Evolutionary conservation across 2,329 filamentous ascomycete genomes (phyloP), one percentile per base, ranked within the genome.

Genomic region (Rhinocladiella similis): DNA sequence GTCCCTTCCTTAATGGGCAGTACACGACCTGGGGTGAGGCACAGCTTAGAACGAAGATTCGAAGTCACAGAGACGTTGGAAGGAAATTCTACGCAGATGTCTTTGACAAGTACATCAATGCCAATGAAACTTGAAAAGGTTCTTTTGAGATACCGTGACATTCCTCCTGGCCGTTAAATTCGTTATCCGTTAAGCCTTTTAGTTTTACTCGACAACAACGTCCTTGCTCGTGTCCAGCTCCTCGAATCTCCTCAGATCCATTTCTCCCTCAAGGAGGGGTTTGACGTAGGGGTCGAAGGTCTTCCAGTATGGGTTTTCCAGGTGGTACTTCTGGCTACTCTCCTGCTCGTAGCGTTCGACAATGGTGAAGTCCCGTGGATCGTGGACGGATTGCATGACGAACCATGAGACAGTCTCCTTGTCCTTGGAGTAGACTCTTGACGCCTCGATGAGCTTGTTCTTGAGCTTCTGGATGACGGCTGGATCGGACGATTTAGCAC

Each of bases 401-500:
- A 89, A 84, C 88, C 88, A 90, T 45, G 77, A 81, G 56, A 86
- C 67, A 0, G 83, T 89, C 76, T 90, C 88, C 68, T 83, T 83
- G 75, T 90, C 88, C 62, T 88, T 78, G 62, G 80, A 83, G 75
- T 90, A 90, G 61, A 90, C 80, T 60, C 83, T 80, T 57, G 85
- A 85, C n/a, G 88, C 88, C 70, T 91, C 88, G 68, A 87, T 81
- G 55, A 91, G 83, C 77, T 90, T 91, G 55, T 83, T 83, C 66
- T 84, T 83, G 56, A 91, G 75, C 72, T 87, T 88, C 59, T 78
- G 74, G 73, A 90, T 85, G 68, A 78, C 79, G 53, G 83, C 82
- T 12, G 79, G 73, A 66, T 88, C 81, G 56, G 84, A 78, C 55
- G 84, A 78, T 68, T 90, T 90, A 62, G 87, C 85, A 74, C 86